These are phyloP conservation scores for Backusella tuberculispora DNA, from an alignment of 192 early-diverging fungal species.

Conservation along the genomic window DNA sequence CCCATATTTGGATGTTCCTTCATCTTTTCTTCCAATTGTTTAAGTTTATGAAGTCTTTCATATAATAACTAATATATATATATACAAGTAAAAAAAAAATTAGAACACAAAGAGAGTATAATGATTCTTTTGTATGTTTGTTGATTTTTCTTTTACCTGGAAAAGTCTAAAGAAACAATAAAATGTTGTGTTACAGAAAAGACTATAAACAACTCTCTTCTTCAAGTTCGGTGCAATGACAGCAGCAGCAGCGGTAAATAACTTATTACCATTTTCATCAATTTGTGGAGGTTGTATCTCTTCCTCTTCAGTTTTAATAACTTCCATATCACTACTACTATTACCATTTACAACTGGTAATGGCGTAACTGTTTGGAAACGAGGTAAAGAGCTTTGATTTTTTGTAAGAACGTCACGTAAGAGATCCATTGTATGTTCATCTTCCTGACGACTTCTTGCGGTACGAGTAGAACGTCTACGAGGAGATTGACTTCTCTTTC, in stretches of 20 bases:
- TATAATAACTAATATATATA: conserved; percentile 72
- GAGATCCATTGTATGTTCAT: conserved; percentile 41
- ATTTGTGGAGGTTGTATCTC: conserved; percentile 9
- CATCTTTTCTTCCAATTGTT: conserved; percentile 68
- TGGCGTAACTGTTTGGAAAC: no score
- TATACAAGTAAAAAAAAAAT: conserved; percentile 15
- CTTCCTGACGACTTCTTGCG: conserved; percentile 27
- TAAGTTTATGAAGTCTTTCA: conserved; percentile 78
- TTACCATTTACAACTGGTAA: conserved; percentile 52
- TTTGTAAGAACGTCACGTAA: conserved; percentile 43
- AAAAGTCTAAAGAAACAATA: conserved; percentile 90
- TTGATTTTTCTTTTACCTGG: conserved; percentile 62
- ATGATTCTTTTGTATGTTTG: neutral
- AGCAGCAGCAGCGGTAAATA: conserved; percentile 43
- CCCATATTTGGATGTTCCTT: conserved; percentile 51
- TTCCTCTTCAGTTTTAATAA: conserved; percentile 31
- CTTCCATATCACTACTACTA: conserved; percentile 32
- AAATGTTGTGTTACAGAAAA: conserved; percentile 87
- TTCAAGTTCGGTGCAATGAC: conserved; percentile 31
- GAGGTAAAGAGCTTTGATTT: conserved; percentile 25
- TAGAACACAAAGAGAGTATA: neutral
- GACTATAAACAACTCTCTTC: conserved; percentile 55
- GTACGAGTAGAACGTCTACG: neutral
- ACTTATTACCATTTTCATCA: conserved; percentile 3
- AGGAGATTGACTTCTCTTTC: conserved; percentile 13